These are phyloP conservation scores for Pythium periplocum DNA, from an alignment of 352 stramenopile genomes.

Conservation along the genomic window DNA sequence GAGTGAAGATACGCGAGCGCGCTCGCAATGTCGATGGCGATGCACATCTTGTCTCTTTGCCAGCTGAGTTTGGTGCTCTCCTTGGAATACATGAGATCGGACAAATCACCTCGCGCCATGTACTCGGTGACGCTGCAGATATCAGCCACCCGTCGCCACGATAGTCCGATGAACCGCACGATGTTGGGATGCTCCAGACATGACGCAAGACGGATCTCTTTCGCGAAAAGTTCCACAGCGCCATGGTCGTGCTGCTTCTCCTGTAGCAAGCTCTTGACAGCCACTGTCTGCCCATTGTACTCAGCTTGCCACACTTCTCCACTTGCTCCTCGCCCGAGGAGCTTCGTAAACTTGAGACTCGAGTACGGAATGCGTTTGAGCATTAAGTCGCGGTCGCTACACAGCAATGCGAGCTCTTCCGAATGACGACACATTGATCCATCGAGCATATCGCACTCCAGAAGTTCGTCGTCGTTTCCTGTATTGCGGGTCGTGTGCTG, in stretches of 20 bases:
- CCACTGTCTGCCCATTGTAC: conserved; percentile 33
- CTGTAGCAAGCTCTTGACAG: conserved; percentile 54
- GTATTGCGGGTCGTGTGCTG: neutral
- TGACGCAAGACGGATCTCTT: conserved; percentile 45
- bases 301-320: conserved; percentile 58
- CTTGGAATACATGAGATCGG: conserved; percentile 37
- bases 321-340: conserved; percentile 41
- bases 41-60: conserved; percentile 43
- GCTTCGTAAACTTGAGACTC: conserved; percentile 28
- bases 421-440: conserved; percentile 14
- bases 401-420: conserved; percentile 30
- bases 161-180: conserved; percentile 55
- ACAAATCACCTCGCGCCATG: conserved; percentile 50
- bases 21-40: conserved; percentile 53
- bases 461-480: conserved; percentile 2
- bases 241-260: conserved; percentile 37
- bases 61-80: conserved; percentile 28
- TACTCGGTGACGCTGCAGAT: conserved; percentile 62
- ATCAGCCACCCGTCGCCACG: conserved; percentile 47
- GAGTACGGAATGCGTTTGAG: conserved; percentile 39
- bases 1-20: conserved; percentile 65
- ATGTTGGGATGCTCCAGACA: conserved; percentile 58
- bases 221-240: conserved; percentile 41
- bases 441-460: conserved; percentile 12
- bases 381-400: conserved; percentile 37